Conservation (phyloP, 331 rosid species). For the Prunus yedoensis region DNA sequence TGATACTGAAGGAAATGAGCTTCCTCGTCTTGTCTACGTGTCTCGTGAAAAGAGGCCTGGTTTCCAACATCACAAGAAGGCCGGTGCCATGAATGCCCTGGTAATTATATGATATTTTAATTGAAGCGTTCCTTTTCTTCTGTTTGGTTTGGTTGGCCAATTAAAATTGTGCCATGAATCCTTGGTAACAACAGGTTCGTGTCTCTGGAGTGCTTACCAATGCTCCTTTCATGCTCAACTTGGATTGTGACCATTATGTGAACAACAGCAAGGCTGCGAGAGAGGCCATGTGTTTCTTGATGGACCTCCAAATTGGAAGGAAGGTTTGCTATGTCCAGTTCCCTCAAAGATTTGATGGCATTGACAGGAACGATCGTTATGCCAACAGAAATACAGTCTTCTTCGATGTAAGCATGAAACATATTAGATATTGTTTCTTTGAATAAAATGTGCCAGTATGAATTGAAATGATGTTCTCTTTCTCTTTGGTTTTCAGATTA, state of each 20-base stretch:
- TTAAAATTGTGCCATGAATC: slow-evolving; percentile 12
- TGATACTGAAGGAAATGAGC: slow-evolving; percentile 73
- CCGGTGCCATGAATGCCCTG: slow-evolving; percentile 93
- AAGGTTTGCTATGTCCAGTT: slow-evolving; percentile 82
- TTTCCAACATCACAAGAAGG: slow-evolving; percentile 86
- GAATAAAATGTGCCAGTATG: background rate
- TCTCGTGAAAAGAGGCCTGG: slow-evolving; percentile 98
- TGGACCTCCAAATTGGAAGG: slow-evolving; percentile 89
- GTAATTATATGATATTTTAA: slow-evolving; percentile 32
- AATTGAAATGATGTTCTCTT: slow-evolving; percentile 10
- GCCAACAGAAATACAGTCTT: slow-evolving; percentile 93
- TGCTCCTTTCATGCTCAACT: slow-evolving; percentile 88
- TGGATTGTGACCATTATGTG: slow-evolving; percentile 93
- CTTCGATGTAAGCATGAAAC: slow-evolving; percentile 58
- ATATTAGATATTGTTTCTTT: background rate
- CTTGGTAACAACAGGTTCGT: slow-evolving; percentile 54
- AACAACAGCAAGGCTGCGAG: slow-evolving; percentile 82
- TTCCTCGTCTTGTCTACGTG: slow-evolving; percentile 86
- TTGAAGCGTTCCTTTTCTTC: slow-evolving; percentile 14
- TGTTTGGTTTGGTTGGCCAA: slow-evolving; percentile 13
- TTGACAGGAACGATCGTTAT: slow-evolving; percentile 80
- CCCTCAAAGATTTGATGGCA: slow-evolving; percentile 91
- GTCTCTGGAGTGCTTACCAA: slow-evolving; percentile 92
- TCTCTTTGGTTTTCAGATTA: slow-evolving; percentile 53
- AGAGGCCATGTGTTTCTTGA: slow-evolving; percentile 96